Conservation (phyloP, 2,329 filamentous ascomycete species). For the Ceratocystis alfenasii region DNA sequence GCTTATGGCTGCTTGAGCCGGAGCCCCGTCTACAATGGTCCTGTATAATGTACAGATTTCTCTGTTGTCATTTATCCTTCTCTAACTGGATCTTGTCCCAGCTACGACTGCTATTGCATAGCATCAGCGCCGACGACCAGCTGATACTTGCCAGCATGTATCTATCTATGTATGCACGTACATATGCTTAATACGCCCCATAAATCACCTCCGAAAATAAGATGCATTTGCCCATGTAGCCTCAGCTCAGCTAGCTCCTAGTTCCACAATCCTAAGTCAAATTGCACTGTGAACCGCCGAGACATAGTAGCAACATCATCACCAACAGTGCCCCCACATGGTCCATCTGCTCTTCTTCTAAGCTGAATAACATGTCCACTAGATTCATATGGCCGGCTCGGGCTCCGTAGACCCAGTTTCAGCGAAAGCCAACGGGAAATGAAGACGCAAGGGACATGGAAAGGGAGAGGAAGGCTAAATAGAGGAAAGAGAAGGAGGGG, state of each 20-base stretch:
- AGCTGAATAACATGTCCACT: neutral
- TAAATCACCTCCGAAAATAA: neutral
- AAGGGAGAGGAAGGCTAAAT: neutral
- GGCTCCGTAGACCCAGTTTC: neutral
- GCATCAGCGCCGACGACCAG: neutral
- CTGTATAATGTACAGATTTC: neutral
- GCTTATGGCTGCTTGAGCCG: slow-evolving; percentile 29
- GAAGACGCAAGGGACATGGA: neutral
- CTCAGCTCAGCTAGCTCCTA: neutral
- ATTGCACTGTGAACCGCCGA: neutral
- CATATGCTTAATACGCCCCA: neutral
- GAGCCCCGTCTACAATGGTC: neutral
- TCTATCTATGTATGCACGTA: neutral
- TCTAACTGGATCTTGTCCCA: neutral
- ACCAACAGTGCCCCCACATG: neutral
- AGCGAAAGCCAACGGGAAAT: neutral
- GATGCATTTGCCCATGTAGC: neutral
- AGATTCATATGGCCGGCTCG: neutral
- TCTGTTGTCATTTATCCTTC: neutral
- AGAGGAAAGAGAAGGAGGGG: neutral
- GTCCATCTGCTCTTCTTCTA: neutral
- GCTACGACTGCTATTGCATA: neutral
- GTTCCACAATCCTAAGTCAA: slow-evolving; percentile 4
- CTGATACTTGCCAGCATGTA: neutral
- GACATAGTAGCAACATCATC: neutral